Evolutionary conservation across 768 basidiomycete species (phyloP).

Genomic region (Auricularia sp.): DNA sequence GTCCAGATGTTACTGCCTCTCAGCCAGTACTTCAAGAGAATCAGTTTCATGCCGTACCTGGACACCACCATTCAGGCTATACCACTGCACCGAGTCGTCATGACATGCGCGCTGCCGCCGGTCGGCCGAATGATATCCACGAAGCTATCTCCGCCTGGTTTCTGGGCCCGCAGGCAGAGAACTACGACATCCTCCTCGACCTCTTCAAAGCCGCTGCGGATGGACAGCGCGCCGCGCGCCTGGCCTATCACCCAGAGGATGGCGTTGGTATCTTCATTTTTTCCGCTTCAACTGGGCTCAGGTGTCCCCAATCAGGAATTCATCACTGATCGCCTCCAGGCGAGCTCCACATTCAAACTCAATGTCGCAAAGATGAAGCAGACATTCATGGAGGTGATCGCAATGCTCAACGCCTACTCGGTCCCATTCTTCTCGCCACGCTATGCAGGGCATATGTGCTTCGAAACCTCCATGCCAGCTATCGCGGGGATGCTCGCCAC

Average conservation of each 20-base stretch:
- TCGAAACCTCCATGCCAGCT: slow-evolving; percentile 25
- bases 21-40: too few species aligned
- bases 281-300: not conserved
- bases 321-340: slow-evolving; percentile 8
- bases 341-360: not conserved
- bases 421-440: slow-evolving; percentile 33
- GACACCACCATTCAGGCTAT: too few species aligned
- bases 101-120: too few species aligned
- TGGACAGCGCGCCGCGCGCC: slow-evolving; percentile 16
- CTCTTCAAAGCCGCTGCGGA: slow-evolving; percentile 20
- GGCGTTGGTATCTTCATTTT: slow-evolving; percentile 10
- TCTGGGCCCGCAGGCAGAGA: slow-evolving; percentile 32
- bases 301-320: slow-evolving; percentile 12
- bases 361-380: not conserved
- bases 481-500: slow-evolving; percentile 14
- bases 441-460: slow-evolving; percentile 32
- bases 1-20: too few species aligned
- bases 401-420: slow-evolving; percentile 21
- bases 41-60: too few species aligned
- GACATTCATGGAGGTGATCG: slow-evolving; percentile 1
- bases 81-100: too few species aligned
- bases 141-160: slow-evolving; percentile 29
- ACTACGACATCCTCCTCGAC: slow-evolving; percentile 20
- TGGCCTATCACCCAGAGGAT: slow-evolving; percentile 23
- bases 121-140: not conserved